Evolutionary conservation across 2,329 filamentous ascomycete species (phyloP).

Genomic region (Trichoderma guizhouense): DNA sequence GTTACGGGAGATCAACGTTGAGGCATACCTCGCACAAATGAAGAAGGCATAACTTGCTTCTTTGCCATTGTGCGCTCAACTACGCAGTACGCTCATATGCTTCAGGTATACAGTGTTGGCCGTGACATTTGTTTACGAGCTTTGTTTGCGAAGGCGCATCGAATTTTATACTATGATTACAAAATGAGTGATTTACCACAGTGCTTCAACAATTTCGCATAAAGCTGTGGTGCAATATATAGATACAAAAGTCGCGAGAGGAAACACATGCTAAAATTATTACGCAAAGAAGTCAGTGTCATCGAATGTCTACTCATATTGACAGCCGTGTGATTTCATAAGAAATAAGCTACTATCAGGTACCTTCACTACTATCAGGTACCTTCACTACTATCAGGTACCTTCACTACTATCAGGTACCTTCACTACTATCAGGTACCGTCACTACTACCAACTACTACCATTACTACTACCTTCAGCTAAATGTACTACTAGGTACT

Average conservation of each 20-base stretch:
- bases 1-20: constrained; percentile 54
- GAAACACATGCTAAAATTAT: not conserved
- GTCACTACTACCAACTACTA: too few relatives aligned
- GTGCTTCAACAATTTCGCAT: not conserved
- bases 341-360: not conserved
- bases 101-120: not conserved
- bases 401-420: too few relatives aligned
- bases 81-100: not conserved
- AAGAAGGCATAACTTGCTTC: constrained; percentile 25
- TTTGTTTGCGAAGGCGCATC: not conserved
- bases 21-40: constrained; percentile 49
- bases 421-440: too few relatives aligned
- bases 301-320: not conserved
- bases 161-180: not conserved
- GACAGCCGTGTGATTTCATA: not conserved
- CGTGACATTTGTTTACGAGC: not conserved
- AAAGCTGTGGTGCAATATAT: not conserved
- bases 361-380: too few relatives aligned
- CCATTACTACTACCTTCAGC: too few relatives aligned
- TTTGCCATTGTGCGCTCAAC: not conserved
- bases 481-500: too few relatives aligned
- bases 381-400: too few relatives aligned
- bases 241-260: not conserved
- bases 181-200: not conserved
- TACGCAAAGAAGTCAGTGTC: not conserved